Evolutionary conservation across 441 rosid species (phyloP).

Genomic region (Euphorbia schlechtendalii): DNA sequence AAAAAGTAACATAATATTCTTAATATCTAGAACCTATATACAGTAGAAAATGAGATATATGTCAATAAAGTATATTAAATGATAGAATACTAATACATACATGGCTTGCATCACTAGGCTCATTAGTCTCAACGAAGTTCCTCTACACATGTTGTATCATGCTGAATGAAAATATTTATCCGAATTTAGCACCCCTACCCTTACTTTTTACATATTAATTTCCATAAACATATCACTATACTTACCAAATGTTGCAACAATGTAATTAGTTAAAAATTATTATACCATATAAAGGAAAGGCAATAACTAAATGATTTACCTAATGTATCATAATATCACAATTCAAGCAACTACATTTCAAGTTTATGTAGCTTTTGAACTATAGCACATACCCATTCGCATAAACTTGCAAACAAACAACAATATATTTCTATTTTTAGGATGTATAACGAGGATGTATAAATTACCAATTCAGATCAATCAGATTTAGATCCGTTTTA

Average conservation of each 20-base stretch:
- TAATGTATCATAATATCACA: background rate
- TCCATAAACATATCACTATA: too few relatives aligned
- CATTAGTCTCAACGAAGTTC: constrained; percentile 54
- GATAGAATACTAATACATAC: constrained; percentile 35
- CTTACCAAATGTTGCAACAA: too few relatives aligned
- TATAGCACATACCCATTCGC: background rate
- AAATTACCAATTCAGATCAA: too few relatives aligned
- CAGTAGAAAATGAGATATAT: background rate
- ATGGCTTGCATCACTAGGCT: constrained; percentile 65
- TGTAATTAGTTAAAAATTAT: too few relatives aligned
- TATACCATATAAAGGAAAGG: background rate
- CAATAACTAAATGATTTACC: background rate
- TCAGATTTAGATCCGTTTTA: too few relatives aligned
- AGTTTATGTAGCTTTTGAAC: background rate
- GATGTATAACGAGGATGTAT: too few relatives aligned
- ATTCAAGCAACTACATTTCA: background rate
- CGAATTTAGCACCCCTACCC: constrained; percentile 22
- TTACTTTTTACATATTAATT: too few relatives aligned
- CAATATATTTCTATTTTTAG: background rate
- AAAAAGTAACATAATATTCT: background rate
- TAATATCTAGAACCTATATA: background rate
- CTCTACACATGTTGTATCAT: constrained; percentile 70
- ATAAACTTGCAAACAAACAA: background rate
- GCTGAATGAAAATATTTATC: constrained; percentile 41
- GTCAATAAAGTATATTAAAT: too few relatives aligned